Conservation (phyloP, 1,284 basidiomycete species). For the Trichosporon sp. region DNA sequence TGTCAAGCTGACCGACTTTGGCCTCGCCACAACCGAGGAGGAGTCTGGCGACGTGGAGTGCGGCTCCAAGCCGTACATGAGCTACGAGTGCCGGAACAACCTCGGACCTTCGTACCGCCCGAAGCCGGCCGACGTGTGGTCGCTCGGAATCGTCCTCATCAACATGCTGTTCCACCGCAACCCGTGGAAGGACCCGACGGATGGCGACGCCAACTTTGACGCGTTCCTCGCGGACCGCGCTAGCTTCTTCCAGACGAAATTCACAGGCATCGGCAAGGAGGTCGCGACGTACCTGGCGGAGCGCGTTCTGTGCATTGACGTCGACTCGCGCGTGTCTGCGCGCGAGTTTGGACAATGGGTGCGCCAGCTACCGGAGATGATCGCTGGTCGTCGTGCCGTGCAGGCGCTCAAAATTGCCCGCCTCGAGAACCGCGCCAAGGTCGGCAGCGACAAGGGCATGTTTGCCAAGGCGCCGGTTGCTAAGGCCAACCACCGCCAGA, state of each 20-base stretch:
- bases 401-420: conserved; percentile 37
- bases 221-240: conserved; percentile 74
- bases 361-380: conserved; percentile 67
- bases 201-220: conserved; percentile 70
- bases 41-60: conserved; percentile 96
- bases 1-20: conserved; percentile 96
- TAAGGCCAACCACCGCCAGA: conserved; percentile 26
- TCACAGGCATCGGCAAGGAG: conserved; percentile 81
- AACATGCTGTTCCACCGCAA: conserved; percentile 99
- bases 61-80: conserved; percentile 98
- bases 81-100: conserved; percentile 97
- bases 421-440: conserved; percentile 30
- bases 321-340: conserved; percentile 64
- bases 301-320: conserved; percentile 73
- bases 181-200: conserved; percentile 93
- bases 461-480: conserved; percentile 43
- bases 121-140: conserved; percentile 96
- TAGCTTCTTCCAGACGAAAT: conserved; percentile 80
- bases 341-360: conserved; percentile 83
- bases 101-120: conserved; percentile 87
- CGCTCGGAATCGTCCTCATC: conserved; percentile 94
- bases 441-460: conserved; percentile 28
- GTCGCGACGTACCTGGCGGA: conserved; percentile 83
- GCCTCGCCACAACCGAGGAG: conserved; percentile 81
- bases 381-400: conserved; percentile 53